Evolutionary conservation across 192 early-diverging fungal genomes (phyloP).

Genomic region (Coemansia sp.): DNA sequence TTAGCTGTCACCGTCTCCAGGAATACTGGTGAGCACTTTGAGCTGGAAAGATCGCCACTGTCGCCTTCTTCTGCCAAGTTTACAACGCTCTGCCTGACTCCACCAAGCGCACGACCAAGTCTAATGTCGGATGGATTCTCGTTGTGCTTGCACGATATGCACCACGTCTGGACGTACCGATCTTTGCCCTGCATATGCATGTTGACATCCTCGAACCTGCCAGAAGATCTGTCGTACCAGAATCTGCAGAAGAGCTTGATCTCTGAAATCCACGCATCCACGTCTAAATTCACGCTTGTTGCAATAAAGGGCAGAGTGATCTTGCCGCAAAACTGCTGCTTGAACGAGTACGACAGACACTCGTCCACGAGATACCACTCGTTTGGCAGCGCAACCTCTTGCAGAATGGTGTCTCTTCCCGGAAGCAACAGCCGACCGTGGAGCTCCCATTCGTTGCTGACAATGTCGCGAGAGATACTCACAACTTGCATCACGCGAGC

Average conservation of each 20-base stretch:
- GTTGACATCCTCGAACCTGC: slow-evolving; percentile 59
- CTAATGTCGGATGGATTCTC: slow-evolving; percentile 14
- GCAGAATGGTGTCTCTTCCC: slow-evolving; percentile 58
- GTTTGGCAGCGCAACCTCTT: slow-evolving; percentile 56
- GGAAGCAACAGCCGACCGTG: slow-evolving; percentile 59
- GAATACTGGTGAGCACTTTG: slow-evolving; percentile 12
- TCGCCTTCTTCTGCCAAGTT: slow-evolving; percentile 1
- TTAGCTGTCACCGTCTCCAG: slow-evolving; percentile 20
- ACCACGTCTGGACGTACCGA: slow-evolving; percentile 25
- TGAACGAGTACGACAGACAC: slow-evolving; percentile 52
- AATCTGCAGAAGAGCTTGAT: slow-evolving; percentile 54
- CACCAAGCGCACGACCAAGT: slow-evolving; percentile 17
- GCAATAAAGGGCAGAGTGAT: slow-evolving; percentile 39
- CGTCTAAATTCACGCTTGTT: slow-evolving; percentile 25
- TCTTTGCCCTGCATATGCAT: slow-evolving; percentile 15
- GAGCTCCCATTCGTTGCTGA: slow-evolving; percentile 34
- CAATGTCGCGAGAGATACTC: slow-evolving; percentile 29
- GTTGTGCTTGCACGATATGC: slow-evolving; percentile 31
- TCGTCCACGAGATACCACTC: slow-evolving; percentile 61
- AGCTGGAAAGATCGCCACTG: background rate
- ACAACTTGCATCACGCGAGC: slow-evolving; percentile 26
- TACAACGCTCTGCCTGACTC: slow-evolving; percentile 1
- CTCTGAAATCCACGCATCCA: slow-evolving; percentile 25
- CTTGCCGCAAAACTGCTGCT: slow-evolving; percentile 50
- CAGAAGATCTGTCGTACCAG: slow-evolving; percentile 58